These are phyloP conservation scores for Heliosperma pusillum DNA, from an alignment of 148 eudicot genomes.

Conservation along the genomic window DNA sequence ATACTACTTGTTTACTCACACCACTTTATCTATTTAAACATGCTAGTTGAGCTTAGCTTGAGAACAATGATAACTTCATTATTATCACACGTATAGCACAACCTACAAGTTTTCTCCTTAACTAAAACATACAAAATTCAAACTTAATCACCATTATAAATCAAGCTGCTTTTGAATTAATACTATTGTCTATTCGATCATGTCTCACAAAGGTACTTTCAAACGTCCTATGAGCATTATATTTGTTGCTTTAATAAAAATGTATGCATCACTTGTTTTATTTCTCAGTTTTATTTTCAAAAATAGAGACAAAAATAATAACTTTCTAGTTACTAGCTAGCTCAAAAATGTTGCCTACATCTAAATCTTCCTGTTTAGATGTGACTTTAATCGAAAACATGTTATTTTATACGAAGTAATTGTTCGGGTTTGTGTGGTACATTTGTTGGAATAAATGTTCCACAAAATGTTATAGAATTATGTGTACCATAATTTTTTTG, in stretches of 20 bases:
- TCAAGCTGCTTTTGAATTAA: background rate
- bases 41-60: background rate
- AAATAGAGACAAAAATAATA: background rate
- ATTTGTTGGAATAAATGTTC: too few relatives aligned
- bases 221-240: background rate
- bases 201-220: constrained; percentile 15
- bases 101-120: background rate
- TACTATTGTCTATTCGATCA: background rate
- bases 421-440: too few relatives aligned
- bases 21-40: constrained; percentile 25
- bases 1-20: constrained; percentile 3
- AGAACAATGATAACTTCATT: constrained; percentile 12
- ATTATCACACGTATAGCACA: background rate
- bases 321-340: background rate
- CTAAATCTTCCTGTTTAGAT: background rate
- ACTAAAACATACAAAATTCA: too few relatives aligned
- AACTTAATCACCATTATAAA: background rate
- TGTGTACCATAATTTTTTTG: too few relatives aligned
- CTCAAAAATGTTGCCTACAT: background rate
- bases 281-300: too few relatives aligned
- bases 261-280: too few relatives aligned
- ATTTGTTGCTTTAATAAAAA: background rate
- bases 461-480: too few relatives aligned
- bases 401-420: too few relatives aligned
- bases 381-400: too few relatives aligned